Evolutionary conservation across 495 filamentous ascomycete species (phyloP), one percentile per base, ranked within the genome.

Genomic region (Platismatia glauca): DNA sequence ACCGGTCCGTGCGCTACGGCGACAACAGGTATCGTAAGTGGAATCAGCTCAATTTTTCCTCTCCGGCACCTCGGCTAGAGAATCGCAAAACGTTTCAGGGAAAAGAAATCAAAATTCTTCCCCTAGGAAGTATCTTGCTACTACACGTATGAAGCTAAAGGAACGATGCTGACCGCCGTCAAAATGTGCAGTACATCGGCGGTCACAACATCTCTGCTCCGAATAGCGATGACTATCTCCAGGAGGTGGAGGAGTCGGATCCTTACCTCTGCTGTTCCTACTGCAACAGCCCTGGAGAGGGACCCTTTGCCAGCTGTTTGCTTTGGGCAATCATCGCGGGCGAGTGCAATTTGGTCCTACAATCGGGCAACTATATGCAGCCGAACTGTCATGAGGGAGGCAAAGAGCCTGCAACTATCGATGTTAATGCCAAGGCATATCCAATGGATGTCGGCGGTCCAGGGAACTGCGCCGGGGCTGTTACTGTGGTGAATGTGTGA

Each of bases 341-440:
- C 24, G n/a, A 50, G 11, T 50, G 46, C 15, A 29, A 50, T 0
- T 50, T 50, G 3, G 12, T 50, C 1, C 7, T 50, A 1, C 46
- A 50, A 7, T 27, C 22, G 12, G 48, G 48, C 27, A 52, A 52
- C 24, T 52, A 52, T 31, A 52, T 52, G 48, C 27, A 52, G 48
- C 48, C 48, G 24, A 31, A 52, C 24, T 52, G 48, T 27, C 27
- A 31, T 31, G 48, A 11, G 7, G 27, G 9, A 31, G 27, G 48
- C 27, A 52, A 52, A 52, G 48, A 52, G 48, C 27, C 48, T 31
- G 48, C 48, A n/a, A 52, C 48, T 52, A 52, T 52, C 5, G 48
- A 52, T 33, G 48, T 52, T 18, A 52, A 52, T 20, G 48, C 27
- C 4, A 52, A 52, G 48, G 18, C 1, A 20, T 52, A 52, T 52